Conservation (phyloP, 169 alveolate species). For the Plasmodium chabaudi region DNA sequence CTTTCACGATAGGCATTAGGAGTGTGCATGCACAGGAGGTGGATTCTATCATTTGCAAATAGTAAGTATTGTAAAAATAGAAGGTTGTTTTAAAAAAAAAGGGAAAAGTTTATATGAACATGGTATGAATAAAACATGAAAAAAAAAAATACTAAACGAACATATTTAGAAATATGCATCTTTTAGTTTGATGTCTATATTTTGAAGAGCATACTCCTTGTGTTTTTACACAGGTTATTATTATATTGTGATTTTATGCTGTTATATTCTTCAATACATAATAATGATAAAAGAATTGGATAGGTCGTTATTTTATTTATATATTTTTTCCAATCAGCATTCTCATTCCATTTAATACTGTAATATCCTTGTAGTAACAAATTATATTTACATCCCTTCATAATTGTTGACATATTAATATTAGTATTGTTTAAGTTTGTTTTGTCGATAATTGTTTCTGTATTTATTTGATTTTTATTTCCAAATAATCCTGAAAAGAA, state of each 20-base stretch:
- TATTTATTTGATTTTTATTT: constrained; percentile 15
- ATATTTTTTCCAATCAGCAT: constrained; percentile 48
- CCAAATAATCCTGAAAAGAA: constrained; percentile 24
- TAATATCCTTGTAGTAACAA: constrained; percentile 57
- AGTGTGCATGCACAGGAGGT: too few relatives aligned
- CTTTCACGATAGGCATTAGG: too few relatives aligned
- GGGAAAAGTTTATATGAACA: too few relatives aligned
- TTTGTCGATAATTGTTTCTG: constrained; percentile 17
- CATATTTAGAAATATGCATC: too few relatives aligned
- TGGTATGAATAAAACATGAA: too few relatives aligned
- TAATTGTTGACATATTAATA: constrained; percentile 34
- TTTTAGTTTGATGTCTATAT: neutral
- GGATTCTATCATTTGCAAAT: too few relatives aligned
- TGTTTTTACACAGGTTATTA: constrained; percentile 29
- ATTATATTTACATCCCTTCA: constrained; percentile 70
- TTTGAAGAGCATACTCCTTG: constrained; percentile 57
- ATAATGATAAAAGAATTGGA: constrained; percentile 61
- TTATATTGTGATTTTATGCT: constrained; percentile 49
- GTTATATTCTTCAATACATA: constrained; percentile 71
- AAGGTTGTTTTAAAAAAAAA: too few relatives aligned
- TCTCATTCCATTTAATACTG: constrained; percentile 65
- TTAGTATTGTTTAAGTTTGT: constrained; percentile 40
- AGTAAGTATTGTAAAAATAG: too few relatives aligned
- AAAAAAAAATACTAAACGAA: too few relatives aligned
- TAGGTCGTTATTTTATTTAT: constrained; percentile 59